Conservation (phyloP, 2,329 filamentous ascomycete species). For the Akanthomyces dipterigenus region DNA sequence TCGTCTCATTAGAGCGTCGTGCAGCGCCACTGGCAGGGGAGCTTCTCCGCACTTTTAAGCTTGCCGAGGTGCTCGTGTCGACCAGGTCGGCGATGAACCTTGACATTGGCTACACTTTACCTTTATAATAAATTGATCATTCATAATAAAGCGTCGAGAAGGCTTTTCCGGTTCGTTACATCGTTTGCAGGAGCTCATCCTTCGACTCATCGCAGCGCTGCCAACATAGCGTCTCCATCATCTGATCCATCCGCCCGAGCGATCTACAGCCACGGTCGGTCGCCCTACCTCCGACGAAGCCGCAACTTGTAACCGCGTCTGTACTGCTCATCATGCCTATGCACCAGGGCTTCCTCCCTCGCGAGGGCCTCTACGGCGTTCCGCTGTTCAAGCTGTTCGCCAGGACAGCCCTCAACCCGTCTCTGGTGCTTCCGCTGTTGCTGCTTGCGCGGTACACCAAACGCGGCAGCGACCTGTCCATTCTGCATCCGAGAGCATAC, state of each 20-base stretch:
- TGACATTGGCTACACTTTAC: not conserved
- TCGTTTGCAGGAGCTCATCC: not conserved
- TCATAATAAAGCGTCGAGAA: not conserved
- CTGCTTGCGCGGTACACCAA: conserved; percentile 58
- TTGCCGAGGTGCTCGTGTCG: conserved; percentile 10
- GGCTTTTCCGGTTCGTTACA: not conserved
- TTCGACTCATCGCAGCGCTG: not conserved
- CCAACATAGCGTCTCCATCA: not conserved
- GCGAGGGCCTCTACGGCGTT: conserved; percentile 55
- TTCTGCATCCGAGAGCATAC: conserved; percentile 44
- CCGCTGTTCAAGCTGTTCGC: conserved; percentile 51
- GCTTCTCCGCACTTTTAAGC: conserved; percentile 10
- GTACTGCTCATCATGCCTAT: conserved; percentile 27
- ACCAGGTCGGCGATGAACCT: not conserved
- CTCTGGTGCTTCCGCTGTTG: conserved; percentile 55
- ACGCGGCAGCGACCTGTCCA: conserved; percentile 48
- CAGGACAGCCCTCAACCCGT: conserved; percentile 57
- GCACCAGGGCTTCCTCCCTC: conserved; percentile 46
- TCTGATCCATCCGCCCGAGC: not conserved
- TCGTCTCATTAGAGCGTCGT: not conserved
- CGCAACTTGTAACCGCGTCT: not conserved
- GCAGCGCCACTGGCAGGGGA: not conserved
- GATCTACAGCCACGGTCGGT: not conserved
- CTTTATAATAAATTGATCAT: not conserved
- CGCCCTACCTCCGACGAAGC: not conserved